Conservation (phyloP, 352 stramenopile species). For the Phytopythium oedochilum region DNA sequence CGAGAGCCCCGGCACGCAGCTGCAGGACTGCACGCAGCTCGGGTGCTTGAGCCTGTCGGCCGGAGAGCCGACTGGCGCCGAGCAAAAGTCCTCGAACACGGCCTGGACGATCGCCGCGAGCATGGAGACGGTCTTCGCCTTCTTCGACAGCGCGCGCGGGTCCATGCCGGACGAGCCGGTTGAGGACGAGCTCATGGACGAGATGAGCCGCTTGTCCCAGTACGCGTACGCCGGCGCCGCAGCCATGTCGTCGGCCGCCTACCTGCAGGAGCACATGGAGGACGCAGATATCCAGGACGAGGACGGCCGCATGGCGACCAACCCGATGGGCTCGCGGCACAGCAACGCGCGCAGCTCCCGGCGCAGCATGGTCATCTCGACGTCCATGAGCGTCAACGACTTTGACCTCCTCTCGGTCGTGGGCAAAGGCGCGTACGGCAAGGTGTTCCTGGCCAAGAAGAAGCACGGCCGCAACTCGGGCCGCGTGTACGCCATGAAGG, state of each 20-base stretch:
- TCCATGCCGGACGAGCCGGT: constrained; percentile 73
- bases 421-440: constrained; percentile 84
- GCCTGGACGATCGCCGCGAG: constrained; percentile 79
- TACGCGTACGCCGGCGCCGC: constrained; percentile 63
- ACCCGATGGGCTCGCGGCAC: constrained; percentile 22
- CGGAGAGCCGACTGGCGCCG: constrained; percentile 50
- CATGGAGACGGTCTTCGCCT: constrained; percentile 83
- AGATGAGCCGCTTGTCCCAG: constrained; percentile 71
- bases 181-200: constrained; percentile 72
- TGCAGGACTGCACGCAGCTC: constrained; percentile 67
- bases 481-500: constrained; percentile 88
- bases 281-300: constrained; percentile 71
- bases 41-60: constrained; percentile 74
- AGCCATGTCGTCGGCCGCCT: constrained; percentile 37
- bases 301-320: constrained; percentile 10
- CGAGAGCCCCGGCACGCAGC: constrained; percentile 56
- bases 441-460: constrained; percentile 84
- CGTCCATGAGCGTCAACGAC: constrained; percentile 60
- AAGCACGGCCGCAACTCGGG: constrained; percentile 64
- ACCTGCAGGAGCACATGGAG: constrained; percentile 61
- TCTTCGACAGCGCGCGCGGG: constrained; percentile 75
- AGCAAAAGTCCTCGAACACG: constrained; percentile 78
- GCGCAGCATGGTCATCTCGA: constrained; percentile 81
- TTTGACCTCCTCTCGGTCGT: constrained; percentile 85
- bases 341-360: constrained; percentile 40